Evolutionary conservation across 2,329 filamentous ascomycete genomes (phyloP).

Genomic region (Claviceps spartinae): DNA sequence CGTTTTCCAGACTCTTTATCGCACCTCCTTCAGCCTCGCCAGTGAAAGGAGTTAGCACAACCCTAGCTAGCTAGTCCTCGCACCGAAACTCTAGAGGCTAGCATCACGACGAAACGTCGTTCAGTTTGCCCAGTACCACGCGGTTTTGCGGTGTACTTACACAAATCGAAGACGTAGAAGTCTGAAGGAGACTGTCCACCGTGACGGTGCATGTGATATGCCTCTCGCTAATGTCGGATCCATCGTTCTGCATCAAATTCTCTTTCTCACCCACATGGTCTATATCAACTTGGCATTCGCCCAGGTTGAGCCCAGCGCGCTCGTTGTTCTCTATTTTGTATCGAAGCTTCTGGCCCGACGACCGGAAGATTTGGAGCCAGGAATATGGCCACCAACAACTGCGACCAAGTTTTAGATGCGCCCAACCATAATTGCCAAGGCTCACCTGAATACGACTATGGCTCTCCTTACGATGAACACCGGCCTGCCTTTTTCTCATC

Average conservation of each 20-base stretch:
- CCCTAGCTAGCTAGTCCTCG: neutral
- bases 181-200: neutral
- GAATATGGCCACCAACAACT: constrained; percentile 21
- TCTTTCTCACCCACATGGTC: constrained; percentile 39
- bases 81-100: neutral
- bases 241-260: constrained; percentile 35
- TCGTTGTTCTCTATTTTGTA: constrained; percentile 34
- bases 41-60: neutral
- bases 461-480: constrained; percentile 24
- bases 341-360: constrained; percentile 32
- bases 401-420: constrained; percentile 15
- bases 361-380: constrained; percentile 32
- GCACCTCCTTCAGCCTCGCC: neutral
- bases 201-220: constrained; percentile 21
- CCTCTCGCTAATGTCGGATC: constrained; percentile 38
- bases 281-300: constrained; percentile 39
- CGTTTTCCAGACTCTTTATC: too few relatives aligned
- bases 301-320: constrained; percentile 31
- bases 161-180: neutral
- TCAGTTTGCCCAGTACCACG: neutral
- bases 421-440: constrained; percentile 5
- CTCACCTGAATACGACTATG: constrained; percentile 16
- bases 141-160: neutral
- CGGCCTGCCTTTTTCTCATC: constrained; percentile 16
- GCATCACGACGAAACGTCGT: neutral